These are phyloP conservation scores for Dactylonectria estremocensis DNA, from an alignment of 2,329 filamentous ascomycete species.

Conservation along the genomic window DNA sequence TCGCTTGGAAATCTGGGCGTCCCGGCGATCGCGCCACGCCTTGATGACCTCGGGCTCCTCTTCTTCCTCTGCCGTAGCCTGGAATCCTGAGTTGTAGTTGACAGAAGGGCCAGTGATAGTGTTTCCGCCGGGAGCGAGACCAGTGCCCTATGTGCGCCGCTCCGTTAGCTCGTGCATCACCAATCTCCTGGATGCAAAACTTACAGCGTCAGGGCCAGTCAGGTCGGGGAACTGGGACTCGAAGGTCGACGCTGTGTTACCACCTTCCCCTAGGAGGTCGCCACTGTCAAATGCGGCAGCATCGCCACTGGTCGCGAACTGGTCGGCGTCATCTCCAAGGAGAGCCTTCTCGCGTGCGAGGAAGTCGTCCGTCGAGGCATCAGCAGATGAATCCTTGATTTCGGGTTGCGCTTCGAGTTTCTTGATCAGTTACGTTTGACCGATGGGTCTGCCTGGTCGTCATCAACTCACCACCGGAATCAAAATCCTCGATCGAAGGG, in stretches of 20 bases:
- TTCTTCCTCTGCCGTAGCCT: conserved; percentile 74
- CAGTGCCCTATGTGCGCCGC: conserved; percentile 47
- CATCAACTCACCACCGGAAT: conserved; percentile 70
- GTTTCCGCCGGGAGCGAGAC: conserved; percentile 48
- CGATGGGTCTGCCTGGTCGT: conserved; percentile 27
- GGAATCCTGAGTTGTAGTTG: conserved; percentile 74
- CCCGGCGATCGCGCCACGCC: conserved; percentile 93
- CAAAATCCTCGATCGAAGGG: conserved; percentile 85
- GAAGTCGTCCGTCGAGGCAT: conserved; percentile 83
- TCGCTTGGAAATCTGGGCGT: conserved; percentile 86
- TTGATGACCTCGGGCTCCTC: conserved; percentile 91
- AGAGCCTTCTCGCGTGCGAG: conserved; percentile 91
- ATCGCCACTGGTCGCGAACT: conserved; percentile 87
- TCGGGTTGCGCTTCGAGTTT: conserved; percentile 75
- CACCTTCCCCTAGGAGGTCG: conserved; percentile 81
- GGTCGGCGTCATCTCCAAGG: conserved; percentile 92
- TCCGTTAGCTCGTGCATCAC: conserved; percentile 27
- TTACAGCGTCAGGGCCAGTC: conserved; percentile 55
- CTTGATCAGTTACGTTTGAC: conserved; percentile 38
- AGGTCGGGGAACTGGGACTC: conserved; percentile 94
- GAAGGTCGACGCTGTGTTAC: conserved; percentile 71
- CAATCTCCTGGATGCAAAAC: conserved; percentile 28
- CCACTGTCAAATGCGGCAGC: conserved; percentile 75
- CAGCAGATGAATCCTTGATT: conserved; percentile 69
- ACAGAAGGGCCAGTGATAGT: conserved; percentile 81